A percentile compares a stretch with the other conserved stretches of the same genome.
Conservation (phyloP, 345 rosid genomes). For the Populus davidiana region DNA sequence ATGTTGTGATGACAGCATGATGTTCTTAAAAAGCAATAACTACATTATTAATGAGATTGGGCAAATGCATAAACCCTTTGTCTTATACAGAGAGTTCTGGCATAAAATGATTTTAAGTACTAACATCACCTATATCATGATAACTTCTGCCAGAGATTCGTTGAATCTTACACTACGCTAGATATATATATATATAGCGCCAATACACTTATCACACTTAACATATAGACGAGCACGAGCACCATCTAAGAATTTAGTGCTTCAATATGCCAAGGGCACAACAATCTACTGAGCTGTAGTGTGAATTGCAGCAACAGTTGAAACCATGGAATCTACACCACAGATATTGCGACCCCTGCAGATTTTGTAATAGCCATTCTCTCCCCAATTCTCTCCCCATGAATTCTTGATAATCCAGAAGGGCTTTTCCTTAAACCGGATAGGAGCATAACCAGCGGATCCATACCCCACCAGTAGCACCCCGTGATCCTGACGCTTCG, state of each 20-base stretch:
- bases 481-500: constrained; percentile 78
- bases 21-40: too few relatives aligned
- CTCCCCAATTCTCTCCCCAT: constrained; percentile 90
- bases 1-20: too few relatives aligned
- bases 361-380: constrained; percentile 77
- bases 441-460: constrained; percentile 69
- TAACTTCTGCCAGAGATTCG: neutral
- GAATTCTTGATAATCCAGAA: constrained; percentile 93
- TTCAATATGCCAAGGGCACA: neutral
- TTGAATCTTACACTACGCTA: neutral
- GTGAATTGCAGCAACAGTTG: constrained; percentile 70
- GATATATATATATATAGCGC: neutral
- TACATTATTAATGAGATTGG: neutral
- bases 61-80: neutral
- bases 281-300: constrained; percentile 27
- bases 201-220: neutral
- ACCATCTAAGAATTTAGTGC: neutral
- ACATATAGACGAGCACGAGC: neutral
- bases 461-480: constrained; percentile 89
- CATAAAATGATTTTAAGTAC: neutral
- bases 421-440: constrained; percentile 78
- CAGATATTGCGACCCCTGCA: constrained; percentile 83
- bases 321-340: constrained; percentile 86
- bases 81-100: neutral
- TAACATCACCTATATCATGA: neutral